Evolutionary conservation across 2,329 filamentous ascomycete species (phyloP), one percentile per base, ranked within the genome.

Genomic region (Decorospora gaudefroyi): DNA sequence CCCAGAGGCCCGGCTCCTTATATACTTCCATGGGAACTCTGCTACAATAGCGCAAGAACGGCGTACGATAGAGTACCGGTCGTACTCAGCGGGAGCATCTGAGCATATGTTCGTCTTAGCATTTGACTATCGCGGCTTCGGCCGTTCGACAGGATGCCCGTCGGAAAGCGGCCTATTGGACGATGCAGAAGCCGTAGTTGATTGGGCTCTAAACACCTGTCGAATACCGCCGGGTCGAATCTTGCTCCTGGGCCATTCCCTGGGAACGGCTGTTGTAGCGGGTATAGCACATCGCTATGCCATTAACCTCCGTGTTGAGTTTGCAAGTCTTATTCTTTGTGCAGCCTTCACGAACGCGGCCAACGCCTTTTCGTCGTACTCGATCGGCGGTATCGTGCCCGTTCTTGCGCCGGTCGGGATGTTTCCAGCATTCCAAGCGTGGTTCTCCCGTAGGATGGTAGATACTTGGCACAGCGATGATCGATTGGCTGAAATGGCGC

Each of bases 111-210:
- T 67, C 62, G 81, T 96, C 16, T 75, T 96, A 10, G 80, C 89
- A n/a, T 84, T 96, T 53, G 91, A 96, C 74, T 96, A 96, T 68
- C 86, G 91, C 19, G 91, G 91, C 1, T 97, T 90, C 58, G 92
- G 91, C 1, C 79, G 82, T 32, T 95, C 88, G 4, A 88, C 85
- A 0, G 92, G 92, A 8, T 74, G 73, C 1, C 92, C 92, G 0
- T 86, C 84, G 0, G 92, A 97, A 70, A 72, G 79, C 26, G 92
- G 92, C 0, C 73, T 96, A 3, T 86, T 95, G 39, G 81, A 81
- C 8, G 92, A 97, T 64, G 90, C 85, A 11, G 76, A 86, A 7
- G 78, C 90, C 0, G 74, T 88, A 1, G 76, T 95, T 2, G 80
- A 90, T 43, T 95, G 87, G 76, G 87, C 88, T 3, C 75, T 90